Evolutionary conservation across 2,329 filamentous ascomycete genomes (phyloP).

Genomic region (Thermothelomyces thermophilus): DNA sequence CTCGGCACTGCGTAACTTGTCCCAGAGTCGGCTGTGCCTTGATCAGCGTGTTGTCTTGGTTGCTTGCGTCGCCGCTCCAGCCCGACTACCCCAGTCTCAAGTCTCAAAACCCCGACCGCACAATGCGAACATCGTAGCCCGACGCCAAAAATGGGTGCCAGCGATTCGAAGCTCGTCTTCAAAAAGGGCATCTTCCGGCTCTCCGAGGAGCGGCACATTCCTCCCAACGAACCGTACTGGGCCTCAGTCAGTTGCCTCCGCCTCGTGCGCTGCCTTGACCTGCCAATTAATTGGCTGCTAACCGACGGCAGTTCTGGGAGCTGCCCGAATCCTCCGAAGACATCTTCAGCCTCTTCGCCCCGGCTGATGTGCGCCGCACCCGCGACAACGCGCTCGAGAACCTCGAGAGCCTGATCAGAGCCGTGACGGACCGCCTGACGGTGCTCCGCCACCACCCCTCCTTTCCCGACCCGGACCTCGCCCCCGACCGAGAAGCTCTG

Average conservation of each 20-base stretch:
- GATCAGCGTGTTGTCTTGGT: background rate
- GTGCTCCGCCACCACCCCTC: constrained; percentile 80
- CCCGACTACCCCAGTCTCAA: constrained; percentile 1
- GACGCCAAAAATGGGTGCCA: constrained; percentile 73
- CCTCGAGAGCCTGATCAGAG: constrained; percentile 80
- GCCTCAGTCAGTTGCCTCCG: constrained; percentile 58
- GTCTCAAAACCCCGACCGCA: constrained; percentile 6
- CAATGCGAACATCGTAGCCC: constrained; percentile 20
- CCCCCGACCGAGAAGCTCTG: constrained; percentile 79
- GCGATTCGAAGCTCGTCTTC: constrained; percentile 97
- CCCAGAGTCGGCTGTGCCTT: background rate
- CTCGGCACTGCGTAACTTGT: background rate
- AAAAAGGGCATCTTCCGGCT: constrained; percentile 97
- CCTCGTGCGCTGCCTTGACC: background rate
- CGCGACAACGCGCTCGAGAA: constrained; percentile 81
- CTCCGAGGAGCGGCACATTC: constrained; percentile 83
- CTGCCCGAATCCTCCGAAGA: constrained; percentile 93
- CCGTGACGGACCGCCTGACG: constrained; percentile 75
- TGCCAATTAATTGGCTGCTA: background rate
- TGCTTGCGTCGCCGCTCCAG: background rate
- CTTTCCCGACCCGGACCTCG: constrained; percentile 80
- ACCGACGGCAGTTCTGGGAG: constrained; percentile 73
- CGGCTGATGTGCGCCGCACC: constrained; percentile 79
- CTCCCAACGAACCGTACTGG: constrained; percentile 88
- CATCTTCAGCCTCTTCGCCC: constrained; percentile 91